phyloP scores from a whole-genome alignment of 805 yeast species.

The Barnettozyma salicaria region DNA sequence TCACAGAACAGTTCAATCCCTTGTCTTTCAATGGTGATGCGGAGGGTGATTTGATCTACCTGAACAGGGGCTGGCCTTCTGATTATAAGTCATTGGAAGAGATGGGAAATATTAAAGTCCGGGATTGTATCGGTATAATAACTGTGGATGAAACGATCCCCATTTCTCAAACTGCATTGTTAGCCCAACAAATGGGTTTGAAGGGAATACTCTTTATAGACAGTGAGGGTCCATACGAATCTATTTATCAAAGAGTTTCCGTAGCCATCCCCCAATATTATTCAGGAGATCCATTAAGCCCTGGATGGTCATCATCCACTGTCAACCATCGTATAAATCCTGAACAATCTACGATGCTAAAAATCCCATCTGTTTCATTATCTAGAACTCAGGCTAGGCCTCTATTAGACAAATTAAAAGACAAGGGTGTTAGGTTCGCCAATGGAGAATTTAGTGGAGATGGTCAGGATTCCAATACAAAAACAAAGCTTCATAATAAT shows the following conservation, averaged over 20 bases:
- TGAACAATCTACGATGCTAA: constrained; percentile 48
- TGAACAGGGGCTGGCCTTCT: constrained; percentile 52
- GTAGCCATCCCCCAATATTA: constrained; percentile 53
- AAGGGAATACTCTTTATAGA: constrained; percentile 64
- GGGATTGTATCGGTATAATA: constrained; percentile 51
- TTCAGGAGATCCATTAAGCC: constrained; percentile 76
- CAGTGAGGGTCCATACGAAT: constrained; percentile 27
- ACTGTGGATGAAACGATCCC: constrained; percentile 53
- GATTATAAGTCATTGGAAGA: constrained; percentile 45
- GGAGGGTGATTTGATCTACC: constrained; percentile 51
- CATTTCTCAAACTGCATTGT: constrained; percentile 43
- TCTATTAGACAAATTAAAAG: constrained; percentile 27
- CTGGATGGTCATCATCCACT: constrained; percentile 60
- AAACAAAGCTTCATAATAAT: constrained; percentile 20
- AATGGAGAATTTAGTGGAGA: constrained; percentile 20
- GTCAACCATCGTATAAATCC: constrained; percentile 36
- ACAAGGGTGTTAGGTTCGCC: constrained; percentile 16
- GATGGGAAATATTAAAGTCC: constrained; percentile 31
- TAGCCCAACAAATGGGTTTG: constrained; percentile 54
- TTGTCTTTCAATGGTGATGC: constrained; percentile 55
- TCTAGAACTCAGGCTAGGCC: constrained; percentile 63
- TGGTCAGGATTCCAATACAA: constrained; percentile 21
- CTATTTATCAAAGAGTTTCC: constrained; percentile 33
- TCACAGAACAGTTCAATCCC: constrained; percentile 56
- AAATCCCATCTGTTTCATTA: constrained; percentile 71